phyloP scores from a whole-genome alignment of 202 grass and related monocot species.

The Musa balbisiana region DNA sequence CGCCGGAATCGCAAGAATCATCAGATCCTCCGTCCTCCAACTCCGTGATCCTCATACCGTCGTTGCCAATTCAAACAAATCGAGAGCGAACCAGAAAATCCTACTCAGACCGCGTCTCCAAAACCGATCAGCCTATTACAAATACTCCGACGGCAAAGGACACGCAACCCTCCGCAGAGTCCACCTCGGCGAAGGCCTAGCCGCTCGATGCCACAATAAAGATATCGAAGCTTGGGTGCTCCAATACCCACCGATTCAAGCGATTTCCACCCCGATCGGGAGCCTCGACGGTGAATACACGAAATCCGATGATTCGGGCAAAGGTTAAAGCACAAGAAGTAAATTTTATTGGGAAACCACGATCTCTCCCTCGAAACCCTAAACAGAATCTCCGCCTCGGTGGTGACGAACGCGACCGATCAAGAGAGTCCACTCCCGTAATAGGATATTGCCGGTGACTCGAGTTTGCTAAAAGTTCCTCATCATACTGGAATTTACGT shows the following conservation, averaged over 20 bases:
- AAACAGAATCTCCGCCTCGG: not conserved
- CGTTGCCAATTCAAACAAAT: not conserved
- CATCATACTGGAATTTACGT: too few relatives aligned
- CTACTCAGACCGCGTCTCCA: slow-evolving; percentile 17
- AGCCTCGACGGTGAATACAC: slow-evolving; percentile 4
- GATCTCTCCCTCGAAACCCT: not conserved
- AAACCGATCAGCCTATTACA: slow-evolving; percentile 24
- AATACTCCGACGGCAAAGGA: not conserved
- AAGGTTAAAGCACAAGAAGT: not conserved
- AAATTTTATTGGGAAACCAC: not conserved
- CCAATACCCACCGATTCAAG: not conserved
- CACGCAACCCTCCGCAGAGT: not conserved
- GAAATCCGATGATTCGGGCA: not conserved
- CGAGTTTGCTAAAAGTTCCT: too few relatives aligned
- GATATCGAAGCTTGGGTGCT: not conserved
- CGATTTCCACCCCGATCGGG: not conserved
- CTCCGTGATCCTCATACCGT: slow-evolving; percentile 35
- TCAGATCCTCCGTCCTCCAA: slow-evolving; percentile 29
- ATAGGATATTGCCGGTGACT: too few relatives aligned
- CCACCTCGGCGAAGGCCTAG: not conserved
- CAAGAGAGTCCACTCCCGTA: too few relatives aligned
- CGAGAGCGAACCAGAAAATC: slow-evolving; percentile 3
- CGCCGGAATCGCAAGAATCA: slow-evolving; percentile 8
- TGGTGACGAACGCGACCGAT: too few relatives aligned
- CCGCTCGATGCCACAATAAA: not conserved